Conservation (phyloP, 2,329 filamentous ascomycete genomes). For the Nemania abortiva region DNA sequence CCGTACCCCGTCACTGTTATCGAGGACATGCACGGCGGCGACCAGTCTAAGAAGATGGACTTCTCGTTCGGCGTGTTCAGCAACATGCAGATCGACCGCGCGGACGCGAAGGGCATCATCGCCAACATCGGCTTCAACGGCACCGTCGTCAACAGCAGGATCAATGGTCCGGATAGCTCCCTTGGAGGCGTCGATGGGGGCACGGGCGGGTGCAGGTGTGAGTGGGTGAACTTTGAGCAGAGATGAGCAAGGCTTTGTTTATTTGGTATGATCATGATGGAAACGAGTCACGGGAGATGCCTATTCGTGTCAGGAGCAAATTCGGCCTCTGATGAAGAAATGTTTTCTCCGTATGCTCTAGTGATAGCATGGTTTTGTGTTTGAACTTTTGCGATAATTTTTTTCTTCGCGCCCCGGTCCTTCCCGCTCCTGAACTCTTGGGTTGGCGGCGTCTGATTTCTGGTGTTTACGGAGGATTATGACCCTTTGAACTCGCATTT, state of each 20-base stretch:
- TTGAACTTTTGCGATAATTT: neutral
- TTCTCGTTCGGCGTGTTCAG: conserved; percentile 66
- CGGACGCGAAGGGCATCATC: conserved; percentile 59
- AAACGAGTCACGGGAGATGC: neutral
- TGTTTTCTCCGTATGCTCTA: neutral
- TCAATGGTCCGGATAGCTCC: conserved; percentile 55
- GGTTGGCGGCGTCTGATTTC: neutral
- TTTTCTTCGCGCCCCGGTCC: neutral
- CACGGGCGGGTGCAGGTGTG: conserved; percentile 71
- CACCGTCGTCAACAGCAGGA: conserved; percentile 64
- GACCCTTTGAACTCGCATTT: conserved; percentile 13
- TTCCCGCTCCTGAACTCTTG: too few species aligned
- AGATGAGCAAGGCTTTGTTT: neutral
- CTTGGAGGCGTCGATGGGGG: conserved; percentile 74
- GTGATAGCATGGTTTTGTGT: neutral
- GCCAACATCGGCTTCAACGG: conserved; percentile 66
- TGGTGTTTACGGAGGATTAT: conserved; percentile 10
- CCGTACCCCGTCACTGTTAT: conserved; percentile 73
- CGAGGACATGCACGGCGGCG: conserved; percentile 72
- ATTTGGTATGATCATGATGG: conserved; percentile 2
- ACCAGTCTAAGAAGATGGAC: conserved; percentile 63
- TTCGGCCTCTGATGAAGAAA: neutral
- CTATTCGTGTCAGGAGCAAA: neutral
- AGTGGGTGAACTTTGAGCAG: conserved; percentile 67
- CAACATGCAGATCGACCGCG: conserved; percentile 58